A percentile compares a stretch with the other conserved stretches of the same genome.
Evolutionary conservation across 768 basidiomycete genomes (phyloP).

Genomic region (Tricholomella constricta): DNA sequence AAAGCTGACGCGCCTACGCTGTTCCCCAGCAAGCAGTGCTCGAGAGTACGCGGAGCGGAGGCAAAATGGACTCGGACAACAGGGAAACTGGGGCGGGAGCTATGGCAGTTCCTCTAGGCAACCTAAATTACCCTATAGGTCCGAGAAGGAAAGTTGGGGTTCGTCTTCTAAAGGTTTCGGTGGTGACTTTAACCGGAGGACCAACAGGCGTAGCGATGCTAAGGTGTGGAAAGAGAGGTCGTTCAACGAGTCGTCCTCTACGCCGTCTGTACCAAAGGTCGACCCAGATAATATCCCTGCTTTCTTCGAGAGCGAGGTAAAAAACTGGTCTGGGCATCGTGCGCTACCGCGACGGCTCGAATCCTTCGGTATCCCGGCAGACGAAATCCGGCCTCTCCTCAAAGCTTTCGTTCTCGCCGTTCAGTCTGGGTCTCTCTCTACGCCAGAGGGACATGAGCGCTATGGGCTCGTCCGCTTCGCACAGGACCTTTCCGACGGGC

Average conservation of each 20-base stretch:
- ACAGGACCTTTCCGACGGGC: slow-evolving; percentile 30
- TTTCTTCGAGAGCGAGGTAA: slow-evolving; percentile 40
- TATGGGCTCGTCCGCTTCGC: slow-evolving; percentile 48
- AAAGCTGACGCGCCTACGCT: slow-evolving; percentile 64
- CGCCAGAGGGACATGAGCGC: slow-evolving; percentile 26
- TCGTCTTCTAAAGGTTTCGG: no score
- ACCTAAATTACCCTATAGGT: no score
- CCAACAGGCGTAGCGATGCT: no score
- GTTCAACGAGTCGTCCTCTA: no score
- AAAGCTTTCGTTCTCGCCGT: slow-evolving; percentile 42
- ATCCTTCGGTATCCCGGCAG: slow-evolving; percentile 48
- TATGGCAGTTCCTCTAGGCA: no score
- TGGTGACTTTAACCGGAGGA: no score
- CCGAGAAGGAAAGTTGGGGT: no score
- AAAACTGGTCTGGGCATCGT: slow-evolving; percentile 37
- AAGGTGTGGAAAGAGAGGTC: no score
- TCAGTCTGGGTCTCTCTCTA: slow-evolving; percentile 32
- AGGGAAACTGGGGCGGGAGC: no score
- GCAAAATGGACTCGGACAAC: no score
- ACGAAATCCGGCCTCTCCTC: slow-evolving; percentile 44
- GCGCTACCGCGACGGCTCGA: slow-evolving; percentile 41
- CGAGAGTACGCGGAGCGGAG: not conserved
- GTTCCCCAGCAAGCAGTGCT: no score
- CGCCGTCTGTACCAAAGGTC: not conserved
- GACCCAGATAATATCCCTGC: slow-evolving; percentile 23